Base-by-base conservation (phyloP, 1,284 basidiomycete genomes). In the Leccinum idahoense region DNA sequence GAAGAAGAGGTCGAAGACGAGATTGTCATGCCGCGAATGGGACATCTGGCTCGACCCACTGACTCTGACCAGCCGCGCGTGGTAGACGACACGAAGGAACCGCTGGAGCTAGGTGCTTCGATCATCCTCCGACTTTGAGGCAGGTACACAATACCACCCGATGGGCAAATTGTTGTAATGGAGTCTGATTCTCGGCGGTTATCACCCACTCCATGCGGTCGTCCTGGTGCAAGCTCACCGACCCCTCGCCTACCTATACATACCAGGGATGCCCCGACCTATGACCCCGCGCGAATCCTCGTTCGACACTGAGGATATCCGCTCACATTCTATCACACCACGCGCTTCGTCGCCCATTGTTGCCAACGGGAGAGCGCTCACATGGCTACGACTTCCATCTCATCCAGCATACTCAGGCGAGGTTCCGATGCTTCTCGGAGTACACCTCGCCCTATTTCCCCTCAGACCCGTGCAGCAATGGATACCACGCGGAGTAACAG, bases 241-340 rank as follows among this genome's bases (percentile, higher is more conserved):
- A 81, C 83, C 3, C 86, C 85, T 62, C 84, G 83, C 20, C 71
- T 90, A 23, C 90, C 90, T 61, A n/a, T 93, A 93, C 75, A 86
- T 92, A 63, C 90, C 39, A 37, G 90, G 91, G 5, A 93, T 93
- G 91, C 89, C 89, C 39, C 80, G 90, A 57, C 91, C 91, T 12
- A 91, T 92, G 86, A 93, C 91, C 10, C 90, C 90, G 23, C 85
- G 84, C 63, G 87, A 90, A 65, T 75, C 75, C 5, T 71, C 75
- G 26, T 76, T 84, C 58, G 90, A 90, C 61, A 71, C 81, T 53
- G 90, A 92, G 63, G 88, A 90, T 63, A 77, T 79, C 11, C 84
- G 88, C 32, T 88, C 89, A n/a, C 82, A 84, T 70, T 88, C 88
- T 6, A 88, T 87, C 20, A 93, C 90, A 3, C 90, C 90, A 62